phyloP scores from a whole-genome alignment of 805 yeast genomes.

The Lachancea lanzarotensis region DNA sequence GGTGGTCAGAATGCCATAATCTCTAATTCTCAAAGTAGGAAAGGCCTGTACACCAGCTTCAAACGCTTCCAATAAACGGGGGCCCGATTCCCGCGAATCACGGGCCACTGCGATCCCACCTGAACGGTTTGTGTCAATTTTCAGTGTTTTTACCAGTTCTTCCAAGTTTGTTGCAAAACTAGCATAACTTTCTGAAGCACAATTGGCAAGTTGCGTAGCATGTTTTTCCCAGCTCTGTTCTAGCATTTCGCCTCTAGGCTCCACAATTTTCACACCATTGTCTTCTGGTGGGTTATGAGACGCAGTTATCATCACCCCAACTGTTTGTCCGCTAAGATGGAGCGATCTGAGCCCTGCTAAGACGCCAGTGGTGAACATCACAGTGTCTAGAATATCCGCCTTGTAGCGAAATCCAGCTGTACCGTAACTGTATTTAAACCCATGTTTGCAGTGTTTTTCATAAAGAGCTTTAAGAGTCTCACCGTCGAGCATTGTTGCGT shows the following conservation, averaged over 20 bases:
- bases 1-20: slow-evolving; percentile 75
- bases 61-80: slow-evolving; percentile 38
- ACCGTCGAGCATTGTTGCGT: background rate
- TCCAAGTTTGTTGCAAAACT: slow-evolving; percentile 32
- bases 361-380: slow-evolving; percentile 76
- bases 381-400: slow-evolving; percentile 65
- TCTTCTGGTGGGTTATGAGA: slow-evolving; percentile 91
- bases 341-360: slow-evolving; percentile 81
- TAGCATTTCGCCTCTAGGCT: slow-evolving; percentile 88
- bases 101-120: slow-evolving; percentile 62
- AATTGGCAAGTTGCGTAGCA: slow-evolving; percentile 77
- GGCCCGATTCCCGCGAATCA: slow-evolving; percentile 86
- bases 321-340: slow-evolving; percentile 53
- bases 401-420: slow-evolving; percentile 93
- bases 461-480: slow-evolving; percentile 14
- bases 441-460: slow-evolving; percentile 36
- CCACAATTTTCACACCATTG: slow-evolving; percentile 90
- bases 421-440: slow-evolving; percentile 63
- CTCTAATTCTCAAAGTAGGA: slow-evolving; percentile 40
- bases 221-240: slow-evolving; percentile 74
- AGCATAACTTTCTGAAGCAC: slow-evolving; percentile 38
- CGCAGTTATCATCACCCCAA: slow-evolving; percentile 97
- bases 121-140: slow-evolving; percentile 43
- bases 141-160: slow-evolving; percentile 1
- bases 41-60: slow-evolving; percentile 57